phyloP scores from a whole-genome alignment of 108 stramenopile species.

The Ochromonas danica region DNA sequence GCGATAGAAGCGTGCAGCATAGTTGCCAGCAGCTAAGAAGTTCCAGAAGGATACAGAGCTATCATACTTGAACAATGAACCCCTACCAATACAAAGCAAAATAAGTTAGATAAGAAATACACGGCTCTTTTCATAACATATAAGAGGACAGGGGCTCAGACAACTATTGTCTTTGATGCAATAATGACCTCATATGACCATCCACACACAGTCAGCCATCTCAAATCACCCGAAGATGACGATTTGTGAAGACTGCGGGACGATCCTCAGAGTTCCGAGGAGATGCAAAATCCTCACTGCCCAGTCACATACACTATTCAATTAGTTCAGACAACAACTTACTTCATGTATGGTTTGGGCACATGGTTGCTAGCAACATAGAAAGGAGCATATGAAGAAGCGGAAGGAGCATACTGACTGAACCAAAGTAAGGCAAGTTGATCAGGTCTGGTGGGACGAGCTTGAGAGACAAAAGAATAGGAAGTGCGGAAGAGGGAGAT shows the following conservation, averaged over 20 bases:
- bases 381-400: slow-evolving; percentile 46
- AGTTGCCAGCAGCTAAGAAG: slow-evolving; percentile 50
- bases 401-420: slow-evolving; percentile 47
- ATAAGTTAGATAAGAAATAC: neutral
- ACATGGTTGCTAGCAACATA: slow-evolving; percentile 41
- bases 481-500: slow-evolving; percentile 19
- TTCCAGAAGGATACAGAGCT: slow-evolving; percentile 44
- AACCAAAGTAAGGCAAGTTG: slow-evolving; percentile 45
- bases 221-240: too few relatives aligned
- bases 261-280: too few relatives aligned
- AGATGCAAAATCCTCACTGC: too few relatives aligned
- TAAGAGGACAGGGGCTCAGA: too few relatives aligned
- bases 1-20: slow-evolving; percentile 43
- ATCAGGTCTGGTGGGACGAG: slow-evolving; percentile 39
- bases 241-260: too few relatives aligned
- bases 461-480: slow-evolving; percentile 38
- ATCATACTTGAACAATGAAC: slow-evolving; percentile 42
- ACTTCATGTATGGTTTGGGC: neutral
- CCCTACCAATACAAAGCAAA: neutral
- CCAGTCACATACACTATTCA: too few relatives aligned
- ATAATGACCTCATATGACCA: too few relatives aligned
- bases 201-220: too few relatives aligned
- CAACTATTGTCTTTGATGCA: too few relatives aligned
- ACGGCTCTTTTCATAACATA: too few relatives aligned
- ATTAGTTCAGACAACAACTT: too few relatives aligned